Base-by-base conservation (phyloP, 1,284 basidiomycete genomes). In the Ceraceosorus guamensis region DNA sequence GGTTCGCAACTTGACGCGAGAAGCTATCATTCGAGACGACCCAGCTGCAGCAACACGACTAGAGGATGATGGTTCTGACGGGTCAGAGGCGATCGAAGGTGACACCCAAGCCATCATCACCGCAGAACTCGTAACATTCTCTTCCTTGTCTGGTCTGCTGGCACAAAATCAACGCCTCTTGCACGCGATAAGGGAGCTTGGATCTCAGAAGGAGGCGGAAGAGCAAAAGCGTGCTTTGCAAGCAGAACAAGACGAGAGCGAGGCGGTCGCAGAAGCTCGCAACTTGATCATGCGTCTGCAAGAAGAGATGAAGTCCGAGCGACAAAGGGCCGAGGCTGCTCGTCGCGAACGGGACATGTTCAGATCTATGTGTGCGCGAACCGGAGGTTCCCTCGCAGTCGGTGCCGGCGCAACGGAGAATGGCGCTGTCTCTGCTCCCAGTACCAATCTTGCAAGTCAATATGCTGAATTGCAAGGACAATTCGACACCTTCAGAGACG, bases 111-210 rank as follows among this genome's bases (percentile, higher is more conserved):
- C 81, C 0, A 84, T 97, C 62, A 93, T 97, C 76, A 87, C 89
- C 24, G 88, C 88, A 71, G 83, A 91, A 67, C 83, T 98, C 11
- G 88, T 97, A 48, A 83, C 90, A 31, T 98, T 92, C 84, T 82
- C 81, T 48, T 87, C 85, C 1, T 83, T 97, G 49, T 82, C 83
- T 10, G 82, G 83, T 18, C 79, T 99, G 32, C 90, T 95, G 69
- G 83, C 86, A 50, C 91, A 95, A 79, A 98, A 98, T 76, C 85
- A 87, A 77, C 87, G 87, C 65, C 79, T 97, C 7, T 80, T 98
- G 34, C 85, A 83, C 71, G 85, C 95, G 60, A 85, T 87, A 6
- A 82, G 92, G 24, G 87, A 89, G 59, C 62, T 76, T 4, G 72
- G 70, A 10, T 59, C 59, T 13, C 62, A 62, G 45, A 74, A 78